Base-by-base conservation (phyloP, 1,139 yeast genomes). In the Geotrichum cucujoidarum region DNA sequence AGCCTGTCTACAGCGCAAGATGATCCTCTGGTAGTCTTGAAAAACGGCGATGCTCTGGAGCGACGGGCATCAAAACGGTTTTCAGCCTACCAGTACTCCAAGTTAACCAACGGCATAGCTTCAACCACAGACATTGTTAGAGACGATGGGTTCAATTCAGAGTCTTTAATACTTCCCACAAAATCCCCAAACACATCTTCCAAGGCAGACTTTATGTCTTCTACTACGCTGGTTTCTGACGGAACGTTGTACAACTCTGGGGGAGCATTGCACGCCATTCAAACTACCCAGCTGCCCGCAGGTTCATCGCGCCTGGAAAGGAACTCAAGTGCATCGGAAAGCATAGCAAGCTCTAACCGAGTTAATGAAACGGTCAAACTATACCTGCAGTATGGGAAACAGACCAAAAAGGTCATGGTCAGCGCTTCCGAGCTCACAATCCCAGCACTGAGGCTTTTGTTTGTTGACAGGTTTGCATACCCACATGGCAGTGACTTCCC, bases 41-140 rank as follows among this genome's bases (percentile, higher is more conserved):
- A 89, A 59, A 79, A 81, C 41, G 87, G 90, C 1, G 85, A 84
- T 49, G 83, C 84, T 1, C 68, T 92, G 39, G 95, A 85, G 67
- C 75, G 98, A 55, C 76, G 97, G 53, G 98, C 97, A 0, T 89
- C 97, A 0, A 77, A 87, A 56, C 71, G 97, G 52, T 90, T 84
- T 61, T 87, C 96, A 24, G 96, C 97, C 0, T 90, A 89, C 56
- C 97, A 90, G 60, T 84, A 83, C 66, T 90, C 95, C 1, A 85
- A 84, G 59, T 73, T 86, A 20, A 74, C 88, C 0, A 81, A 77
- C 55, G 61, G 68, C 8, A 29, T 20, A n/a, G 47, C 38, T 34
- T 39, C 36, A 7, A 39, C 47, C 20, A 40, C 47, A 22, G 40
- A 39, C 7, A 45, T 48, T 7, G 34, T 46, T 27, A 20, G 40